Conservation (phyloP, 106 monocot genomes). For the Amphibolis antarctica region DNA sequence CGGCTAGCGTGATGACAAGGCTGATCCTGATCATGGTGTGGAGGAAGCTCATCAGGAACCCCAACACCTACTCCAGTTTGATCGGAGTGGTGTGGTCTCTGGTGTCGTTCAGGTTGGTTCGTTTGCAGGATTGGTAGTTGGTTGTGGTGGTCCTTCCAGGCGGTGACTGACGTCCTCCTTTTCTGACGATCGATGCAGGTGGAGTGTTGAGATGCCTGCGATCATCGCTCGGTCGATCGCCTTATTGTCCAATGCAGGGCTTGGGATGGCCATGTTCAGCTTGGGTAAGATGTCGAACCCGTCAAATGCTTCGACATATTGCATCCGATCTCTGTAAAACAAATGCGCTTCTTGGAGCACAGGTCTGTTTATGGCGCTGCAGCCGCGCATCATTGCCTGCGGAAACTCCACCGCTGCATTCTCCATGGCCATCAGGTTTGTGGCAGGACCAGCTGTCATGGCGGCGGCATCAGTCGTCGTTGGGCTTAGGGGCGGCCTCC, state of each 20-base stretch:
- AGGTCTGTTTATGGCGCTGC: constrained; percentile 82
- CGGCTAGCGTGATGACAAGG: constrained; percentile 48
- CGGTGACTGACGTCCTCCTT: no score
- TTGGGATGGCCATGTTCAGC: constrained; percentile 54
- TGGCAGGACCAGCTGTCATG: constrained; percentile 66
- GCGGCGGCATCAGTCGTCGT: constrained; percentile 53
- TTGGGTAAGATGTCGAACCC: constrained; percentile 12
- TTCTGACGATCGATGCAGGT: constrained; percentile 9
- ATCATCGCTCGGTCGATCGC: constrained; percentile 37
- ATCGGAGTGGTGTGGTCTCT: constrained; percentile 40
- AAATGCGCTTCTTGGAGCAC: background rate
- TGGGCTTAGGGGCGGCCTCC: constrained; percentile 46
- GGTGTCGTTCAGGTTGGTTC: constrained; percentile 35
- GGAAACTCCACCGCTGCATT: constrained; percentile 50
- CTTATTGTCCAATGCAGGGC: constrained; percentile 38
- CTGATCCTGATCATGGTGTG: constrained; percentile 55
- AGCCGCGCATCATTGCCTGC: constrained; percentile 68
- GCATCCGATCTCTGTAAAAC: no score
- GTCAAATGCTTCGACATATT: background rate
- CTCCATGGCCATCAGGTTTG: constrained; percentile 61
- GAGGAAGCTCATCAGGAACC: constrained; percentile 53
- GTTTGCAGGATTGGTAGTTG: background rate
- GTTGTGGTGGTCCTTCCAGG: no score
- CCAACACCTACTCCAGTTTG: constrained; percentile 49
- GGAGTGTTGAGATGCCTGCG: constrained; percentile 39